Conservation (phyloP, 31 red algal genomes). For the Asparagopsis taxiformis region DNA sequence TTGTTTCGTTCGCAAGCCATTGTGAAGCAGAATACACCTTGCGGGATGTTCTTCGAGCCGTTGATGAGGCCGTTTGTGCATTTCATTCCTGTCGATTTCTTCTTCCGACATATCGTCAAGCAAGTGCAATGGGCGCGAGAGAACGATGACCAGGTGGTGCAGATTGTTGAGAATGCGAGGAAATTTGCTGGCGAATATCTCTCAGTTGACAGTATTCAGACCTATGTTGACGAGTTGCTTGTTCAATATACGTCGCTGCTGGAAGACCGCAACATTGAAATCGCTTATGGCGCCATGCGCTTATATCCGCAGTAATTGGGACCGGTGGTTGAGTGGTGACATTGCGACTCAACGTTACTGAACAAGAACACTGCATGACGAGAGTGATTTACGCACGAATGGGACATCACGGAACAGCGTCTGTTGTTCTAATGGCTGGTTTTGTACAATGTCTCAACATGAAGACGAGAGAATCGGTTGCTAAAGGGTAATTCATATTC, state of each 20-base stretch:
- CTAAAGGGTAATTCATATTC: too few relatives aligned
- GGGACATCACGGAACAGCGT: too few relatives aligned
- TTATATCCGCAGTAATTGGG: slow-evolving; percentile 12
- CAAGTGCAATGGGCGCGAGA: slow-evolving; percentile 43
- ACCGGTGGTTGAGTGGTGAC: not conserved
- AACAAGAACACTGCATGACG: too few relatives aligned
- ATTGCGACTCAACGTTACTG: too few relatives aligned
- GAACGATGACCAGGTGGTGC: slow-evolving; percentile 41
- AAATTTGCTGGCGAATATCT: slow-evolving; percentile 64
- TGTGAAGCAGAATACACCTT: slow-evolving; percentile 78
- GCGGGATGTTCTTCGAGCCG: slow-evolving; percentile 82
- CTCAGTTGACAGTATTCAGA: slow-evolving; percentile 31
- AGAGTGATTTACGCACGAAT: too few relatives aligned
- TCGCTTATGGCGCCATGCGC: slow-evolving; percentile 1
- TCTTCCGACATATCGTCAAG: slow-evolving; percentile 33
- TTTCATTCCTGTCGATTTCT: slow-evolving; percentile 66
- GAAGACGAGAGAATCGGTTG: too few relatives aligned
- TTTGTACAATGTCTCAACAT: too few relatives aligned
- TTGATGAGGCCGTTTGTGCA: slow-evolving; percentile 63
- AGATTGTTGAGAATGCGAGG: slow-evolving; percentile 44
- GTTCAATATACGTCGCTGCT: slow-evolving; percentile 47
- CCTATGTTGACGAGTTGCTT: slow-evolving; percentile 62
- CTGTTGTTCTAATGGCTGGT: too few relatives aligned
- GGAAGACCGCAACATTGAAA: slow-evolving; percentile 8
- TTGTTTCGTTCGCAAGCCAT: slow-evolving; percentile 58